These are phyloP conservation scores for Wickerhamomyces alni DNA, from an alignment of 805 yeast species.

Conservation along the genomic window DNA sequence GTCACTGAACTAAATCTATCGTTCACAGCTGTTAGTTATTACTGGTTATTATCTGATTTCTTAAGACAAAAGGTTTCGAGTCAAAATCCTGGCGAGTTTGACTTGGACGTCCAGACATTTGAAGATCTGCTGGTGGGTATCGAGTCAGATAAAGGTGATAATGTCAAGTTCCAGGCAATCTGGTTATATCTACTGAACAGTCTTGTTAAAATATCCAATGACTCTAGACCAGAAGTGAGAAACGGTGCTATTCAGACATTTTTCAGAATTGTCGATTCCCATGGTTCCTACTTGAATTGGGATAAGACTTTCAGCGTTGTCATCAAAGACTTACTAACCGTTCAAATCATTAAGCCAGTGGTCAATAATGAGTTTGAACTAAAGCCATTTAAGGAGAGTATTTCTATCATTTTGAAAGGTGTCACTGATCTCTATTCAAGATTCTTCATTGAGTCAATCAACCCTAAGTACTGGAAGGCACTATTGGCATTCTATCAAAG, in stretches of 20 bases:
- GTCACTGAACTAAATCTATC: constrained; percentile 75
- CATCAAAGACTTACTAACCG: constrained; percentile 42
- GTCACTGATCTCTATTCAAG: constrained; percentile 52
- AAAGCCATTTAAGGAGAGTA: constrained; percentile 55
- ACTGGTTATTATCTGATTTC: constrained; percentile 87
- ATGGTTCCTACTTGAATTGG: constrained; percentile 63
- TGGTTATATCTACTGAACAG: constrained; percentile 63
- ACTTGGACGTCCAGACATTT: constrained; percentile 11
- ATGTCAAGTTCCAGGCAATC: constrained; percentile 32
- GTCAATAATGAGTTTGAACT: constrained; percentile 21
- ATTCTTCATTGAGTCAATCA: constrained; percentile 36
- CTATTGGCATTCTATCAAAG: constrained; percentile 44
- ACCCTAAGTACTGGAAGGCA: constrained; percentile 45
- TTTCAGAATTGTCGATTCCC: constrained; percentile 73
- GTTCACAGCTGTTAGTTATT: constrained; percentile 84
- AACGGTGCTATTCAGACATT: constrained; percentile 89
- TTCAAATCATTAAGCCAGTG: constrained; percentile 12
- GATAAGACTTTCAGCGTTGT: constrained; percentile 57
- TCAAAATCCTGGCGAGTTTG: constrained; percentile 4
- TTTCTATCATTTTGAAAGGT: constrained; percentile 57
- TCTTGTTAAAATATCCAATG: constrained; percentile 58
- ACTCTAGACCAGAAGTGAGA: constrained; percentile 70
- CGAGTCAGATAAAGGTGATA: constrained; percentile 13
- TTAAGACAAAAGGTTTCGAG: constrained; percentile 27
- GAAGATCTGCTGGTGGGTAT: constrained; percentile 25